Conservation (phyloP, 2,329 filamentous ascomycete species). For the Aureobasidium melanogenum region DNA sequence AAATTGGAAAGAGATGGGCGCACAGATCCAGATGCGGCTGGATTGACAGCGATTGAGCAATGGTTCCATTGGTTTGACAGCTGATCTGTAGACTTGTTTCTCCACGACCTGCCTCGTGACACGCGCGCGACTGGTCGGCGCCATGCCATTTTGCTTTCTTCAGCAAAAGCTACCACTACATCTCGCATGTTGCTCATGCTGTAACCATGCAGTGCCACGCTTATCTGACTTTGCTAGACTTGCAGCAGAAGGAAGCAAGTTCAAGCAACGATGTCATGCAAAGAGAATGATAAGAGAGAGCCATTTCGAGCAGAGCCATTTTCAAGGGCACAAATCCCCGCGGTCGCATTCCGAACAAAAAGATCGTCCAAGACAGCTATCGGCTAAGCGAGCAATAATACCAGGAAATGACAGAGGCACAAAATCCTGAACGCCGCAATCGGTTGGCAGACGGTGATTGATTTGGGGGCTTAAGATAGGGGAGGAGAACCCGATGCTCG, state of each 20-base stretch:
- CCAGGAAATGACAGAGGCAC: neutral
- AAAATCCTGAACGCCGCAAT: neutral
- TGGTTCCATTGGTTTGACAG: conserved; percentile 5
- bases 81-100: conserved; percentile 5
- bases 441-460: neutral
- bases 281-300: conserved; percentile 36
- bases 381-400: neutral
- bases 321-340: neutral
- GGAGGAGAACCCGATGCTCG: conserved; percentile 1
- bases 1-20: neutral
- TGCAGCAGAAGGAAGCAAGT: no score
- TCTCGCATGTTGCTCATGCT: neutral
- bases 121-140: neutral
- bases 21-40: conserved; percentile 3
- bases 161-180: neutral
- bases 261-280: conserved; percentile 49
- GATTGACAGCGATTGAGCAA: conserved; percentile 4
- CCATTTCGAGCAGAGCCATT: neutral
- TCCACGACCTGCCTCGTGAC: conserved; percentile 7
- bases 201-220: conserved; percentile 40
- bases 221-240: conserved; percentile 36
- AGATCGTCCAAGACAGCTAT: neutral
- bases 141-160: neutral
- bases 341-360: neutral
- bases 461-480: neutral